Conservation (phyloP, 2,329 filamentous ascomycete species). For the Fusarium sp. region DNA sequence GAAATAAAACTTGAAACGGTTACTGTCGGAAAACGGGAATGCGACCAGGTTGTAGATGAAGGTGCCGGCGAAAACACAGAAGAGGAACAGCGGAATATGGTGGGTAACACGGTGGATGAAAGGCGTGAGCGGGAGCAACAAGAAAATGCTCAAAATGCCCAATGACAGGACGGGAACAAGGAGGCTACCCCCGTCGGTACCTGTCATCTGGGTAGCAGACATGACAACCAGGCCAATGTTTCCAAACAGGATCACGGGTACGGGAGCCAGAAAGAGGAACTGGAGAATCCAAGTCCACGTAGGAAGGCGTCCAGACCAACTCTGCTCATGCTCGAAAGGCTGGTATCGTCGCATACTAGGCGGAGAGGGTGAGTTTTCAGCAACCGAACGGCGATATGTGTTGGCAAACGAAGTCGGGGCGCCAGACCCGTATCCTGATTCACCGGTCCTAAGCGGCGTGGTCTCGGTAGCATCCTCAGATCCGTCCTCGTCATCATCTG, state of each 20-base stretch:
- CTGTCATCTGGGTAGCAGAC: constrained; percentile 79
- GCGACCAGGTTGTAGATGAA: constrained; percentile 85
- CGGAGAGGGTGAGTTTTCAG: constrained; percentile 38
- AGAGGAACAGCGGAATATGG: constrained; percentile 80
- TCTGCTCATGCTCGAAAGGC: constrained; percentile 77
- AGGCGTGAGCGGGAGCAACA: constrained; percentile 80
- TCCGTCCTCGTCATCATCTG: constrained; percentile 25
- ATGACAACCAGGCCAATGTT: constrained; percentile 80
- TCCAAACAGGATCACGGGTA: constrained; percentile 79
- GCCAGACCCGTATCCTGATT: constrained; percentile 48
- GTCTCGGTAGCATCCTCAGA: constrained; percentile 58
- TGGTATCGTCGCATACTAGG: constrained; percentile 41
- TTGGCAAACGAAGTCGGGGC: constrained; percentile 63
- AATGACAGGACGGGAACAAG: constrained; percentile 77
- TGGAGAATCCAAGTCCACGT: constrained; percentile 90
- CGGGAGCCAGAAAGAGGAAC: constrained; percentile 80
- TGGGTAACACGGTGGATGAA: constrained; percentile 88
- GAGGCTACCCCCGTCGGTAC: constrained; percentile 80
- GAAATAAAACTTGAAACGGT: constrained; percentile 88
- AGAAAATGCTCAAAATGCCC: constrained; percentile 72
- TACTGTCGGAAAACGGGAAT: constrained; percentile 85
- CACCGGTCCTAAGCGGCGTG: constrained; percentile 60
- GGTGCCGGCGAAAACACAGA: constrained; percentile 77
- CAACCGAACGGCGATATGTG: constrained; percentile 62
- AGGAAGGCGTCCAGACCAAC: constrained; percentile 83